Evolutionary conservation across 371 early-diverging fungal species (phyloP).

Genomic region (Zopfochytrium polystomum): DNA sequence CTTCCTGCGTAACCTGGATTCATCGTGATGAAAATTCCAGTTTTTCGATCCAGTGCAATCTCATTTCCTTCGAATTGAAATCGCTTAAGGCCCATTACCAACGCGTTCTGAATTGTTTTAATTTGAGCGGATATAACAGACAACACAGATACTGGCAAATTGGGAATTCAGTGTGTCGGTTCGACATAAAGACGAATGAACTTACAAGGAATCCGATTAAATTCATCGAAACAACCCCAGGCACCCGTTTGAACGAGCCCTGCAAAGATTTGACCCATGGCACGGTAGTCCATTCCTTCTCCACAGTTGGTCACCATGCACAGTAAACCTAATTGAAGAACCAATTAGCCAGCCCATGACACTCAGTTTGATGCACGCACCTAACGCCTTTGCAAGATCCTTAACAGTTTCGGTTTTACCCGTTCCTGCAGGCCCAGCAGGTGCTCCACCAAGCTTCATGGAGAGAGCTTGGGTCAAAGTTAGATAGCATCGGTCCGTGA

Average conservation of each 20-base stretch:
- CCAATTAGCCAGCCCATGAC: neutral
- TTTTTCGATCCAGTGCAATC: conserved; percentile 50
- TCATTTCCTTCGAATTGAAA: conserved; percentile 63
- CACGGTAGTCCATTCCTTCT: conserved; percentile 59
- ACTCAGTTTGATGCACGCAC: neutral
- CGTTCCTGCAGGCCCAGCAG: conserved; percentile 47
- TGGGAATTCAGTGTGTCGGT: neutral
- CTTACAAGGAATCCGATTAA: conserved; percentile 53
- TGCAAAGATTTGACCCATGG: conserved; percentile 60
- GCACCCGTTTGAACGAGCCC: conserved; percentile 58
- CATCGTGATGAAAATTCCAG: conserved; percentile 64
- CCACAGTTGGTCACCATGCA: conserved; percentile 67
- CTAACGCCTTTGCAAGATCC: conserved; percentile 55
- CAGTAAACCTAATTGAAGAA: conserved; percentile 36
- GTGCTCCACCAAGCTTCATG: conserved; percentile 57
- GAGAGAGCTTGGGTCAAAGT: conserved; percentile 57
- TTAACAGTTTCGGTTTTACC: conserved; percentile 71
- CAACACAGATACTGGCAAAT: conserved; percentile 47
- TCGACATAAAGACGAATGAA: neutral
- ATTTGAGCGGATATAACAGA: conserved; percentile 62
- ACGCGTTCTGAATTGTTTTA: conserved; percentile 58
- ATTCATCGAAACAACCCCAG: conserved; percentile 70
- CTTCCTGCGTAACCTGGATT: conserved; percentile 63
- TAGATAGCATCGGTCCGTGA: conserved; percentile 58
- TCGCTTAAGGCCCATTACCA: conserved; percentile 49